Evolutionary conservation across 2,329 filamentous ascomycete species (phyloP).

Genomic region (Septoria petroselini): DNA sequence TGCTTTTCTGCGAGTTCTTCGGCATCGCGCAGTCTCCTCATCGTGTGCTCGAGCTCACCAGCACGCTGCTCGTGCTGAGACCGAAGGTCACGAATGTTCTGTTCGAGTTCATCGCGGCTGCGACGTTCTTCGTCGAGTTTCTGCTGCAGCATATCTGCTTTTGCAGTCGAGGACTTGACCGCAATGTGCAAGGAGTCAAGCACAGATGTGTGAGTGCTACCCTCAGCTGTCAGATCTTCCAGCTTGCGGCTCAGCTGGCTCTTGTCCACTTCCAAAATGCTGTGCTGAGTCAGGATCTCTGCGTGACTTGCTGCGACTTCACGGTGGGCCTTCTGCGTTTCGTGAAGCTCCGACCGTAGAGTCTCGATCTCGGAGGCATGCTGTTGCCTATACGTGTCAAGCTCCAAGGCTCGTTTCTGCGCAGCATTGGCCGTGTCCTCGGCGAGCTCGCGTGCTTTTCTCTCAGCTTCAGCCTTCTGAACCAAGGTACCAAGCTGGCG

Average conservation of each 20-base stretch:
- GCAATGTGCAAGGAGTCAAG: conserved; percentile 74
- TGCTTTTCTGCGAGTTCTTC: conserved; percentile 87
- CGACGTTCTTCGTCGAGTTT: conserved; percentile 79
- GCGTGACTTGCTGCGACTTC: conserved; percentile 76
- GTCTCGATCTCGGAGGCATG: conserved; percentile 81
- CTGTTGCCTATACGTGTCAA: conserved; percentile 80
- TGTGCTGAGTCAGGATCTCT: conserved; percentile 70
- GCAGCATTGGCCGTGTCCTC: conserved; percentile 83
- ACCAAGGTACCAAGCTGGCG: conserved; percentile 67
- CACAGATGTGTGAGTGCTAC: conserved; percentile 66
- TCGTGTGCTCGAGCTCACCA: conserved; percentile 70
- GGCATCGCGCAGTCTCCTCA: conserved; percentile 73
- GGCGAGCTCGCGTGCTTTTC: conserved; percentile 72
- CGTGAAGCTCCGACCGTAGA: conserved; percentile 79
- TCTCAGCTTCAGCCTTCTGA: conserved; percentile 75
- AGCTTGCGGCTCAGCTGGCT: conserved; percentile 69
- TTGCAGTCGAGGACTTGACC: conserved; percentile 73
- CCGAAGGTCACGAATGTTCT: conserved; percentile 71
- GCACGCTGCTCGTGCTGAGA: conserved; percentile 78
- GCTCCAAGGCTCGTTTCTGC: conserved; percentile 75
- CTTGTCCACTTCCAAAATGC: conserved; percentile 82
- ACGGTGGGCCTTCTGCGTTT: conserved; percentile 70
- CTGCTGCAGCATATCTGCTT: conserved; percentile 70
- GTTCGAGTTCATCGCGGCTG: conserved; percentile 71
- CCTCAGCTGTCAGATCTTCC: conserved; percentile 62